phyloP scores from a whole-genome alignment of 2,329 filamentous ascomycete species.

The Aphanocladium album region DNA sequence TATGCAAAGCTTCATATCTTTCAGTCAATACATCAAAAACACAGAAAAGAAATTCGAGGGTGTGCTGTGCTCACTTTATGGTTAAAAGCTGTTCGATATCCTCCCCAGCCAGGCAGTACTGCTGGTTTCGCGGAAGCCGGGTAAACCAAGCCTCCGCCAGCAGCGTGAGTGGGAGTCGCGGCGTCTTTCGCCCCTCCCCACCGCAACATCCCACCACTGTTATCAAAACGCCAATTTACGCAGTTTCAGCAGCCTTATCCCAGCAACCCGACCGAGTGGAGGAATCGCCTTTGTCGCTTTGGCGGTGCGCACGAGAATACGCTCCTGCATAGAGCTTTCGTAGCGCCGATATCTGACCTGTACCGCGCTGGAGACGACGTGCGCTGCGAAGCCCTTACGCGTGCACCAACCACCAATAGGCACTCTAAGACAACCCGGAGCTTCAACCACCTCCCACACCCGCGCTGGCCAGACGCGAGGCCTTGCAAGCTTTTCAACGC shows the following conservation, averaged over 20 bases:
- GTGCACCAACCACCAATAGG: slow-evolving; percentile 1
- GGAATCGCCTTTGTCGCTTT: not conserved
- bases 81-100: not conserved
- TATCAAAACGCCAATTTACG: slow-evolving; percentile 11
- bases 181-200: slow-evolving; percentile 13
- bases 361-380: slow-evolving; percentile 3
- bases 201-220: slow-evolving; percentile 13
- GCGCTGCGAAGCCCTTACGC: slow-evolving; percentile 6
- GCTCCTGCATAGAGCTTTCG: not conserved
- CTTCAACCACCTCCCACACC: not conserved
- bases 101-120: not conserved
- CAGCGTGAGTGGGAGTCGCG: not conserved
- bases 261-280: not conserved
- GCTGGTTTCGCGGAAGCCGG: slow-evolving; percentile 8
- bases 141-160: slow-evolving; percentile 13
- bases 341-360: not conserved
- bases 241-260: slow-evolving; percentile 13
- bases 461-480: not conserved
- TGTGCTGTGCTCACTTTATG: not conserved
- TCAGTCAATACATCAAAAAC: not conserved
- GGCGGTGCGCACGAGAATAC: not conserved
- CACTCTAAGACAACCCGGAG: not conserved
- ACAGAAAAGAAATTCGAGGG: not conserved
- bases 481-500: not conserved
- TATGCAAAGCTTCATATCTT: not conserved